Evolutionary conservation across 305 asterid species (phyloP), one percentile per base, ranked within the genome.

Genomic region (Coffea humblotiana): DNA sequence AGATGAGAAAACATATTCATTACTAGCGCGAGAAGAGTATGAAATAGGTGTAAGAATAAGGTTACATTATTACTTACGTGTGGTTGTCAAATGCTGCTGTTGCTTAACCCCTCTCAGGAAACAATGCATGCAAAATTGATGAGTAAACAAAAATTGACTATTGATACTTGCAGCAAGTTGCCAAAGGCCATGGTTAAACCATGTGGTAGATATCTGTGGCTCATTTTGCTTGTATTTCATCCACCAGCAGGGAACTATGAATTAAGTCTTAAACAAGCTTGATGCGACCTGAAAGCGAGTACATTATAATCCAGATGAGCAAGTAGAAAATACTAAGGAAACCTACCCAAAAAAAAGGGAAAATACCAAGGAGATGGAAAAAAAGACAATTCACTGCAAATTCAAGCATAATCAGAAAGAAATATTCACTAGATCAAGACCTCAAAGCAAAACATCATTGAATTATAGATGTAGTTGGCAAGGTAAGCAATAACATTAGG

Each of bases 231-330:
- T 45, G 65, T 51, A 56, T 37, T 66, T 69, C 25, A 25, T 18
- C 60, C 3, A 61, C 14, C 14, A 58, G n/a, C 40, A 66, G 35
- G n/a, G 48, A 67, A 70, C 47, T 48, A 29, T 45, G 32, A 71
- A 79, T 90, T 92, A 91, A 68, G 82, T 85, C 71, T 82, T 91
- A 87, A 94, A 91, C 89, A 94, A 86, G 86, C 89, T 87, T 71
- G 98, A 90, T 68, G 98, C 84, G 78, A 94, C 97, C 98, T 92
- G 90, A 49, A 81, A 63, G 66, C 74, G 68, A 54, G 72, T 6
- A 63, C 21, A 43, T 40, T 14, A 9, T 13, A 52, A 37, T 19
- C 66, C 25, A 65, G 18, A 65, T 70, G 51, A 69, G 29, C 32
- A 68, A 49, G 56, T 48, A 15, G 6, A 79, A 18, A 73, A 11